Conservation (phyloP, 176 grass and related monocot species). For the Poa annua region DNA sequence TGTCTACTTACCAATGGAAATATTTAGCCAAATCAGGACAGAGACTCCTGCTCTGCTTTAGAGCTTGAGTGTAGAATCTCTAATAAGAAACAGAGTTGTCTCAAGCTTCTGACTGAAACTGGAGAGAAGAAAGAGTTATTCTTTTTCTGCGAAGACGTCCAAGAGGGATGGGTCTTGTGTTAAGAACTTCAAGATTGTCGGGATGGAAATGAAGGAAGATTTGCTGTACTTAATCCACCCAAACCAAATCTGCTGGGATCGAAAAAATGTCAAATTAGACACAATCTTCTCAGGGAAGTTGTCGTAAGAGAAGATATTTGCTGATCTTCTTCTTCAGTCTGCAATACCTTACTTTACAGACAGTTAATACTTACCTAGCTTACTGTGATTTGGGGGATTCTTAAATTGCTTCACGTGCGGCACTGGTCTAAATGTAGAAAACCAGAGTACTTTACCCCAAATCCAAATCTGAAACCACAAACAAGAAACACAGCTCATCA, state of each 20-base stretch:
- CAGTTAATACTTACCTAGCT: constrained; percentile 40
- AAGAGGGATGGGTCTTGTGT: constrained; percentile 10
- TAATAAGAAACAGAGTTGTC: neutral
- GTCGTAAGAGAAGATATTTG: constrained; percentile 16
- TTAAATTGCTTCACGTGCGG: constrained; percentile 27
- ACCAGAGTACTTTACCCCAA: constrained; percentile 65
- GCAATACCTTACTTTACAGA: constrained; percentile 19
- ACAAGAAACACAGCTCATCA: neutral
- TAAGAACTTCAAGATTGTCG: constrained; percentile 29
- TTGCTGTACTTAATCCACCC: constrained; percentile 22
- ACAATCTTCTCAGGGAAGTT: constrained; percentile 15
- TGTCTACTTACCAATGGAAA: constrained; percentile 33
- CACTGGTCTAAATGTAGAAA: constrained; percentile 53
- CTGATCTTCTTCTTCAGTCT: neutral
- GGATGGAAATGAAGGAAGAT: neutral
- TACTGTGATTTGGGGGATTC: constrained; percentile 39
- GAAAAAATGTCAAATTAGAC: constrained; percentile 14
- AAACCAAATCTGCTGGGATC: constrained; percentile 42
- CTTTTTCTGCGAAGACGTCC: neutral
- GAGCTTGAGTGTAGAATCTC: neutral
- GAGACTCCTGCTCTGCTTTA: neutral
- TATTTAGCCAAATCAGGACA: constrained; percentile 8
- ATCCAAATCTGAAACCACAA: constrained; percentile 53
- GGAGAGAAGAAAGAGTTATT: constrained; percentile 6
- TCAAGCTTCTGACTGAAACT: constrained; percentile 32